Evolutionary conservation across 2,329 filamentous ascomycete genomes (phyloP).

Genomic region (Fusarium dimerum): DNA sequence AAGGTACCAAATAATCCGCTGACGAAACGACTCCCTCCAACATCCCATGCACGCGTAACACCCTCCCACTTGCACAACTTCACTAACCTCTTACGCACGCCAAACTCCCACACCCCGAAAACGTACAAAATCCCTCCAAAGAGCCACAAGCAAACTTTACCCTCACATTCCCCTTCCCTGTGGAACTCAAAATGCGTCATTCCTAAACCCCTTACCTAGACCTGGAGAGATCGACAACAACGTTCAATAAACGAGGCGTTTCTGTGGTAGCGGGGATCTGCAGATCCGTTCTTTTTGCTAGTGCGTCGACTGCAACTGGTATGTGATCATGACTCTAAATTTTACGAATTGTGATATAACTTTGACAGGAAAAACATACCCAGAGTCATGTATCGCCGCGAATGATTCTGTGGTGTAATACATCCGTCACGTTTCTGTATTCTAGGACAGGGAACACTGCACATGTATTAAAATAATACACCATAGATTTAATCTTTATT

Average conservation of each 20-base stretch:
- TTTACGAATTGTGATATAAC: background rate
- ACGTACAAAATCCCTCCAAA: background rate
- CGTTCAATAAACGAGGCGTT: background rate
- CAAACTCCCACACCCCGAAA: background rate
- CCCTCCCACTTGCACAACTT: too few species aligned
- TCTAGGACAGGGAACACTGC: too few species aligned
- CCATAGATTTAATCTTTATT: background rate
- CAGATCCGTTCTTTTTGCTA: background rate
- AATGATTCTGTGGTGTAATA: too few species aligned
- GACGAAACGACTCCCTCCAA: too few species aligned
- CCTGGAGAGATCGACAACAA: background rate
- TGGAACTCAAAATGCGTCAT: background rate
- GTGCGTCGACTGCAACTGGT: background rate
- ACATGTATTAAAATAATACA: too few species aligned
- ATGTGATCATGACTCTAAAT: background rate
- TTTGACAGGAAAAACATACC: background rate
- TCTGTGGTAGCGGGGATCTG: background rate
- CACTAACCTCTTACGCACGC: too few species aligned
- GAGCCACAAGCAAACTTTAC: background rate
- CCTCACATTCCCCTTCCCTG: background rate
- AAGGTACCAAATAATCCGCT: too few species aligned
- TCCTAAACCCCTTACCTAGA: background rate
- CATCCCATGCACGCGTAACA: too few species aligned
- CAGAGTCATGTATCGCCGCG: too few species aligned
- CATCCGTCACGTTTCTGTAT: too few species aligned